These are phyloP conservation scores for Rhododendron griersonianum DNA, from an alignment of 148 eudicot species.

Conservation along the genomic window DNA sequence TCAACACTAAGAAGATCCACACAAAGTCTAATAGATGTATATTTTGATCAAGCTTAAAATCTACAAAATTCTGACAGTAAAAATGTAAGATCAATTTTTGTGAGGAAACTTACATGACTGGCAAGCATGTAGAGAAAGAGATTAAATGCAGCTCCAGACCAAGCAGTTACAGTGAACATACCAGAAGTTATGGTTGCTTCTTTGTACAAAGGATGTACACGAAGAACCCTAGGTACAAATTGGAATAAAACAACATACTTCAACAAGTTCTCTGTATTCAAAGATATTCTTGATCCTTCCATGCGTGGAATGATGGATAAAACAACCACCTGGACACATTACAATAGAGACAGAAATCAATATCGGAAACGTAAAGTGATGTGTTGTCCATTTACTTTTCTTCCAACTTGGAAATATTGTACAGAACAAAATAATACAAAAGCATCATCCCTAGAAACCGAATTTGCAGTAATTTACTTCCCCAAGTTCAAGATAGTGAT, in stretches of 20 bases:
- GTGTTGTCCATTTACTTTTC: neutral
- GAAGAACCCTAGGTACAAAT: constrained; percentile 53
- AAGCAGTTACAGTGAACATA: too few species aligned
- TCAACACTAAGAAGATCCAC: neutral
- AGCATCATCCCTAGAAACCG: neutral
- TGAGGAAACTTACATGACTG: constrained; percentile 72
- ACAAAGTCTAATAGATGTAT: neutral
- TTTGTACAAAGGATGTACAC: constrained; percentile 36
- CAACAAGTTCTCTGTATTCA: too few species aligned
- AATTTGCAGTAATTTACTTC: neutral
- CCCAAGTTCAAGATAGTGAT: neutral
- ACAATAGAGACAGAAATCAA: neutral
- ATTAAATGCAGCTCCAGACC: constrained; percentile 70
- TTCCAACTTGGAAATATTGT: neutral
- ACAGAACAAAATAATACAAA: neutral
- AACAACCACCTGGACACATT: constrained; percentile 54
- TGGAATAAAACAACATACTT: constrained; percentile 44
- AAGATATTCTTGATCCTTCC: too few species aligned
- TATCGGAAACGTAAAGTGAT: neutral
- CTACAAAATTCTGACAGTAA: neutral
- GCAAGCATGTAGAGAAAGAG: constrained; percentile 93
- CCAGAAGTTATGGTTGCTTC: constrained; percentile 2
- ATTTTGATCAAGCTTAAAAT: neutral
- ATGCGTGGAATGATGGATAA: constrained; percentile 45
- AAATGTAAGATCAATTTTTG: neutral